phyloP scores from a whole-genome alignment of 148 eudicot species.

The Rhododendron ferrugineum region DNA sequence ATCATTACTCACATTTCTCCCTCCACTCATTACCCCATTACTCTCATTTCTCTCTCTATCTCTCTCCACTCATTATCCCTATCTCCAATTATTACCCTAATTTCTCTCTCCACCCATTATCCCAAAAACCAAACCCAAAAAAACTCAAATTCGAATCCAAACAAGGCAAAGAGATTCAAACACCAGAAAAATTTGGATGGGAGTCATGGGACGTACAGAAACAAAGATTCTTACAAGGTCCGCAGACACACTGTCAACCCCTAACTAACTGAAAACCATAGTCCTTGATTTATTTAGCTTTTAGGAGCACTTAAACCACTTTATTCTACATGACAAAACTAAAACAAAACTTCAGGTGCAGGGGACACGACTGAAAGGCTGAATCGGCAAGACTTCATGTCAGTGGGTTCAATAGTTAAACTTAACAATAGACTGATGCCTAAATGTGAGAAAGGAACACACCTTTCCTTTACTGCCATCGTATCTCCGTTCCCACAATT shows the following conservation, averaged over 20 bases:
- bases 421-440: not conserved
- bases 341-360: not conserved
- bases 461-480: slow-evolving; percentile 88
- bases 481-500: slow-evolving; percentile 57
- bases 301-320: not conserved
- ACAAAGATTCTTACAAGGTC: not conserved
- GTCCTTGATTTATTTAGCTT: not conserved
- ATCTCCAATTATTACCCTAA: no score
- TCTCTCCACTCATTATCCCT: no score
- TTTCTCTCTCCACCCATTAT: no score
- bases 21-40: no score
- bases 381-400: not conserved
- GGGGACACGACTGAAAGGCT: not conserved
- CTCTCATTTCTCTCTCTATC: no score
- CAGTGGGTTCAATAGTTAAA: not conserved
- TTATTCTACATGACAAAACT: not conserved
- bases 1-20: no score
- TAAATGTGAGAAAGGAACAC: not conserved
- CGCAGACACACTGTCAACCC: not conserved
- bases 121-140: no score
- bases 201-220: not conserved
- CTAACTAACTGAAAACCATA: not conserved
- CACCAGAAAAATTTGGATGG: not conserved
- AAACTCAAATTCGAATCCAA: no score
- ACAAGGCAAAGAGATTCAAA: not conserved